Percentiles rank a stretch among this genome's conserved stretches.
phyloP scores from a whole-genome alignment of 441 rosid genomes.

The Breynia disticha region DNA sequence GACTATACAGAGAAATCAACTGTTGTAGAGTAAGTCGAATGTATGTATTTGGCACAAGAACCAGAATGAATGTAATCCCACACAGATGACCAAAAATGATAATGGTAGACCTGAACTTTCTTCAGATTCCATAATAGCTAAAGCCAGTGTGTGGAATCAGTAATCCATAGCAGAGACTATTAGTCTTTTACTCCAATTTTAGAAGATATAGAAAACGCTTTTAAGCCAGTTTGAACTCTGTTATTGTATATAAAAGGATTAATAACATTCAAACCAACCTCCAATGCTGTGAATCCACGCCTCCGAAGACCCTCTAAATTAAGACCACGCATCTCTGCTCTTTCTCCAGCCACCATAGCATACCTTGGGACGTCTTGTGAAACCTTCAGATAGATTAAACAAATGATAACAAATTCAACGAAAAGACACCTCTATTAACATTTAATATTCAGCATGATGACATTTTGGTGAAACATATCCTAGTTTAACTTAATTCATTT shows the following conservation, averaged over 20 bases:
- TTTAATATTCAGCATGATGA: background rate
- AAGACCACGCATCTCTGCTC: conserved; percentile 85
- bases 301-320: conserved; percentile 85
- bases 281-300: conserved; percentile 50
- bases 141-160: too few species aligned
- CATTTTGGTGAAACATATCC: background rate
- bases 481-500: too few species aligned
- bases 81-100: too few species aligned
- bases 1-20: background rate
- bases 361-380: conserved; percentile 91
- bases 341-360: conserved; percentile 85
- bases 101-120: too few species aligned
- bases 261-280: conserved; percentile 32
- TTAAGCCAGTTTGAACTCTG: background rate
- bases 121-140: too few species aligned
- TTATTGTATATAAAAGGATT: background rate
- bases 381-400: conserved; percentile 37
- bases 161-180: too few species aligned
- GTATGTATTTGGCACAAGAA: too few species aligned
- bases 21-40: too few species aligned
- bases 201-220: too few species aligned
- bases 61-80: too few species aligned
- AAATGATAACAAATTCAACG: conserved; percentile 4
- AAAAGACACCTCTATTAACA: background rate
- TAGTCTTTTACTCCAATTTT: too few species aligned